Evolutionary conservation across 768 basidiomycete genomes (phyloP).

Genomic region (Naganishia friedmannii): DNA sequence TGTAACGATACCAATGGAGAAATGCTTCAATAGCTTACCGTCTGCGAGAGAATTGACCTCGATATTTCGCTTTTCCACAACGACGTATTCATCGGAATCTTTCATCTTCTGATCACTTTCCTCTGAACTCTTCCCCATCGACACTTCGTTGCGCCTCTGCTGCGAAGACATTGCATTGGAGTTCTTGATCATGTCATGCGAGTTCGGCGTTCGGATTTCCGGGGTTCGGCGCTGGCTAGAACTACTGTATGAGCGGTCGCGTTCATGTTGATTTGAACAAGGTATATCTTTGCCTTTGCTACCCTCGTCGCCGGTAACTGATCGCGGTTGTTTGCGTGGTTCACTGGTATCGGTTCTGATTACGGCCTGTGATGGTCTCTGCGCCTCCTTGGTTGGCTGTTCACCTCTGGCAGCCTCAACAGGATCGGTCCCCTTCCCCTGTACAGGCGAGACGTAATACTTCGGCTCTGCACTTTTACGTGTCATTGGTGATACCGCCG

Average conservation of each 20-base stretch:
- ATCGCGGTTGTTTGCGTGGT: too few relatives aligned
- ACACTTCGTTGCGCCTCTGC: not conserved
- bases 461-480: constrained; percentile 1
- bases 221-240: constrained; percentile 3
- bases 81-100: constrained; percentile 69
- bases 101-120: constrained; percentile 15
- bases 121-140: not conserved
- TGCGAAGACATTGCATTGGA: not conserved
- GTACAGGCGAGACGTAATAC: not conserved
- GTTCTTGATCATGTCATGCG: constrained; percentile 2
- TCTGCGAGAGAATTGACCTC: constrained; percentile 90
- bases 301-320: constrained; percentile 5
- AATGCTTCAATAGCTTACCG: constrained; percentile 58
- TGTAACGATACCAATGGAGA: not conserved
- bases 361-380: not conserved
- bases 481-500: constrained; percentile 42
- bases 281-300: constrained; percentile 31
- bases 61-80: constrained; percentile 85
- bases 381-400: not conserved
- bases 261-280: not conserved
- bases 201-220: constrained; percentile 7
- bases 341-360: not conserved
- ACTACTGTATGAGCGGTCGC: constrained; percentile 5
- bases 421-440: not conserved
- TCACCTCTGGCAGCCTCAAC: not conserved